phyloP scores from a whole-genome alignment of 164 flowering plant genomes.

The Chloranthus sessilifolius region DNA sequence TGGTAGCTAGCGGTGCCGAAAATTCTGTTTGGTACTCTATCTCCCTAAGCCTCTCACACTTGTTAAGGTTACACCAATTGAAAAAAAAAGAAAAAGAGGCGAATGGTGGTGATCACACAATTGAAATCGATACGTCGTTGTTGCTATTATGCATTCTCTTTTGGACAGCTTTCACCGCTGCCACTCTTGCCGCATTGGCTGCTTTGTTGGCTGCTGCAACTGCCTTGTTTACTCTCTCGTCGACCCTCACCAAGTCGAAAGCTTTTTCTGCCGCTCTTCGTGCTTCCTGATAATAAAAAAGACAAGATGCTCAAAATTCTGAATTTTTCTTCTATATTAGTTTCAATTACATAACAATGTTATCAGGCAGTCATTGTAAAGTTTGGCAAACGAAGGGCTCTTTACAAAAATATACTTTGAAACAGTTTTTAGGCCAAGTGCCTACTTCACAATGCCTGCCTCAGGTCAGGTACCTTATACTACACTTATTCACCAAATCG shows the following conservation, averaged over 20 bases:
- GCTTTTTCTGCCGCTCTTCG: constrained; percentile 77
- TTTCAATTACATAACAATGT: no score
- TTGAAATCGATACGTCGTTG: constrained; percentile 14
- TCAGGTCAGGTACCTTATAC: no score
- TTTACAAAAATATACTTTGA: no score
- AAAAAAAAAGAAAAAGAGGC: not conserved
- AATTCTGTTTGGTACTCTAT: not conserved
- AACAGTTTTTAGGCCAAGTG: no score
- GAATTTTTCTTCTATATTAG: not conserved
- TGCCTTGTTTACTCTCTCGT: constrained; percentile 79
- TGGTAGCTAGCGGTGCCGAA: not conserved
- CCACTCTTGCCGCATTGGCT: constrained; percentile 96
- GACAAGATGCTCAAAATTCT: not conserved
- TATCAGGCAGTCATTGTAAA: no score
- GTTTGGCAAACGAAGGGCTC: no score
- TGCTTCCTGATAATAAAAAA: constrained; percentile 62
- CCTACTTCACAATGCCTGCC: no score
- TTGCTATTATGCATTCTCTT: constrained; percentile 39
- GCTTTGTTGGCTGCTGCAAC: constrained; percentile 80
- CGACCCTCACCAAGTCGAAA: constrained; percentile 54
- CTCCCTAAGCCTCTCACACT: not conserved
- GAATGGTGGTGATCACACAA: no score
- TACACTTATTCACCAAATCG: no score
- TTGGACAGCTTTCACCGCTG: constrained; percentile 90
- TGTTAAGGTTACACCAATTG: not conserved